Conservation (phyloP, 306 rosid species). For the Mimosa bimucronata region DNA sequence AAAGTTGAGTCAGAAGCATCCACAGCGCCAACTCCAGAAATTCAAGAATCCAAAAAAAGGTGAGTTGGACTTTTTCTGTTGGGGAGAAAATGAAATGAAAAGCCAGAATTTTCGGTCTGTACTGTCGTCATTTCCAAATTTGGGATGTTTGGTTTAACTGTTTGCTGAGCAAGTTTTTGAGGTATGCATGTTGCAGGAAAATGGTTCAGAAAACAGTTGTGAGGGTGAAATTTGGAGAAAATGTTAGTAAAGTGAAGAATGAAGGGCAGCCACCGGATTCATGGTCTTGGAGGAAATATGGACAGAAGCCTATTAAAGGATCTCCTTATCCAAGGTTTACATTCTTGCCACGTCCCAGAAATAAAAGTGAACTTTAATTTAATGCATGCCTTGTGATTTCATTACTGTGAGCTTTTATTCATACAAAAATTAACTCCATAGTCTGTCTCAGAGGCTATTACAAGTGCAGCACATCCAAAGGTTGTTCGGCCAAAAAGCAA, state of each 20-base stretch:
- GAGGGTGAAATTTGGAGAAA: constrained; percentile 66
- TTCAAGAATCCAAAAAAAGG: constrained; percentile 52
- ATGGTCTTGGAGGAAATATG: constrained; percentile 99
- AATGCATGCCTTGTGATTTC: background rate
- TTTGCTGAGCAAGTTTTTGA: constrained; percentile 5
- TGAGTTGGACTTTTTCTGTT: constrained; percentile 11
- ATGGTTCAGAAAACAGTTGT: constrained; percentile 74
- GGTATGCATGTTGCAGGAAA: constrained; percentile 57
- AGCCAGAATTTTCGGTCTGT: background rate
- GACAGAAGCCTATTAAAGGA: constrained; percentile 94
- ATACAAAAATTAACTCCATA: background rate
- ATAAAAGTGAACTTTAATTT: background rate
- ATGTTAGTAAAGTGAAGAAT: constrained; percentile 77
- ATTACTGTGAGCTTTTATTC: background rate
- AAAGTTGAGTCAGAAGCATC: constrained; percentile 39
- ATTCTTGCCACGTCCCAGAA: background rate
- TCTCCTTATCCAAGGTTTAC: constrained; percentile 91
- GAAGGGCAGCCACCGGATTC: constrained; percentile 90
- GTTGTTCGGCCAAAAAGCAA: constrained; percentile 94
- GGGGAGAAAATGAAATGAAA: background rate
- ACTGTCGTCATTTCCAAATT: background rate
- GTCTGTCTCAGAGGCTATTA: constrained; percentile 69
- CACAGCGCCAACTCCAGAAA: constrained; percentile 37
- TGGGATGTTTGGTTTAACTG: constrained; percentile 3
- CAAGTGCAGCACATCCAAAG: constrained; percentile 86